phyloP scores from a whole-genome alignment of 1,284 basidiomycete genomes.

The Apiotrichum veenhuisii region DNA sequence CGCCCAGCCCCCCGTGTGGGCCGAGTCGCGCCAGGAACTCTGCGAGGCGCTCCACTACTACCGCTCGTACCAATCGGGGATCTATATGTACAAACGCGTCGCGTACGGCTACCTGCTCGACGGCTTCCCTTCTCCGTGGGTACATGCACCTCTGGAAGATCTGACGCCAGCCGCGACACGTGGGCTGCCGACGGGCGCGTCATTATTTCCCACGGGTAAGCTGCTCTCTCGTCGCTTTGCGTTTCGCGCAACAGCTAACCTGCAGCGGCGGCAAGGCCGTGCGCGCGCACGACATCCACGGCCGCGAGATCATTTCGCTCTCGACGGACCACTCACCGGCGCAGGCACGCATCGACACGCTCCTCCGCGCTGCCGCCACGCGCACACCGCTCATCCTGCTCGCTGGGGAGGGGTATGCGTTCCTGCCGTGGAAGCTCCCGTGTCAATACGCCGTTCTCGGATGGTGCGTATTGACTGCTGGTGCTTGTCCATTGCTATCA shows the following conservation, averaged over 20 bases:
- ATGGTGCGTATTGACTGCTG: slow-evolving; percentile 29
- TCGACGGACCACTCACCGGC: slow-evolving; percentile 32
- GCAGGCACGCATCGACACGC: slow-evolving; percentile 35
- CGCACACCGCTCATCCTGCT: slow-evolving; percentile 36
- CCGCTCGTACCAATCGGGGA: slow-evolving; percentile 43
- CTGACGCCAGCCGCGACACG: slow-evolving; percentile 32
- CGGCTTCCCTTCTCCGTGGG: slow-evolving; percentile 40
- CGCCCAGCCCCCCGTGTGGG: slow-evolving; percentile 38
- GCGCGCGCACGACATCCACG: slow-evolving; percentile 5
- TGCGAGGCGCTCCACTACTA: slow-evolving; percentile 47
- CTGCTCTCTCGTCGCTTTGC: not conserved
- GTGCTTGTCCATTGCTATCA: too few species aligned
- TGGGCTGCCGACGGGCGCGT: slow-evolving; percentile 40
- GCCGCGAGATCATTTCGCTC: slow-evolving; percentile 11
- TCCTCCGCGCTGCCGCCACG: slow-evolving; percentile 27
- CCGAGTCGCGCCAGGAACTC: slow-evolving; percentile 44
- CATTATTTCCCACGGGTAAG: slow-evolving; percentile 44
- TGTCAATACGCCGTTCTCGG: slow-evolving; percentile 41
- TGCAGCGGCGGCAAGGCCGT: slow-evolving; percentile 20
- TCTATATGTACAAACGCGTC: slow-evolving; percentile 37
- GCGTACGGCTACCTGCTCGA: slow-evolving; percentile 45
- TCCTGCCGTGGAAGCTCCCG: slow-evolving; percentile 34
- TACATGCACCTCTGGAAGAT: not conserved
- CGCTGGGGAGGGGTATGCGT: slow-evolving; percentile 37
- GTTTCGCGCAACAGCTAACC: not conserved